A percentile compares a stretch with the other conserved stretches of the same genome.
Conservation (phyloP, 768 basidiomycete genomes). For the Cystobasidium ongulense region DNA sequence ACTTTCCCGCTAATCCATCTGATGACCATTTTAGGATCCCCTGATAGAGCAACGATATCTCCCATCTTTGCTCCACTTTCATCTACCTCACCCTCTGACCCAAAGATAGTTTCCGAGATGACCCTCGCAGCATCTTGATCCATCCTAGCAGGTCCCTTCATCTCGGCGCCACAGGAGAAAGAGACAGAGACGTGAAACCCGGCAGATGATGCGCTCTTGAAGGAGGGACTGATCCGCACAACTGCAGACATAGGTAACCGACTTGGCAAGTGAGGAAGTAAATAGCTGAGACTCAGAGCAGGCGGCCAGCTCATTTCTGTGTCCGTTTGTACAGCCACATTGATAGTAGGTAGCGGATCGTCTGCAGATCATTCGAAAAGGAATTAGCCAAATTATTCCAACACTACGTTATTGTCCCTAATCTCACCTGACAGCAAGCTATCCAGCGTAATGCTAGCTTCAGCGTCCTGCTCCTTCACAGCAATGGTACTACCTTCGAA, state of each 20-base stretch:
- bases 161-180: not conserved
- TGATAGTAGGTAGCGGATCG: not conserved
- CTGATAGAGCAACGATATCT: not conserved
- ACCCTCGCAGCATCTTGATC: too few relatives aligned
- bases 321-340: not conserved
- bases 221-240: not conserved
- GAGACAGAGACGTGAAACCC: not conserved
- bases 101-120: too few relatives aligned
- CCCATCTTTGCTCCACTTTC: not conserved
- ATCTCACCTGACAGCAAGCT: slow-evolving; percentile 3
- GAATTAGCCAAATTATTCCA: not conserved
- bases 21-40: not conserved
- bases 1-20: not conserved
- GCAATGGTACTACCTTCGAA: not conserved
- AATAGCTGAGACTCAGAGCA: not conserved
- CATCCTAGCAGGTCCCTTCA: not conserved
- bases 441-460: not conserved
- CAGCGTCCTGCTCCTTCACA: not conserved
- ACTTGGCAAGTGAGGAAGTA: slow-evolving; percentile 11
- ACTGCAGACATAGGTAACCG: not conserved
- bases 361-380: not conserved
- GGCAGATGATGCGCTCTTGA: not conserved
- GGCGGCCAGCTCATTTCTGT: not conserved
- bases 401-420: not conserved
- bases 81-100: not conserved